Conservation (phyloP, 257 asterid species). For the Buddleja alternifolia region DNA sequence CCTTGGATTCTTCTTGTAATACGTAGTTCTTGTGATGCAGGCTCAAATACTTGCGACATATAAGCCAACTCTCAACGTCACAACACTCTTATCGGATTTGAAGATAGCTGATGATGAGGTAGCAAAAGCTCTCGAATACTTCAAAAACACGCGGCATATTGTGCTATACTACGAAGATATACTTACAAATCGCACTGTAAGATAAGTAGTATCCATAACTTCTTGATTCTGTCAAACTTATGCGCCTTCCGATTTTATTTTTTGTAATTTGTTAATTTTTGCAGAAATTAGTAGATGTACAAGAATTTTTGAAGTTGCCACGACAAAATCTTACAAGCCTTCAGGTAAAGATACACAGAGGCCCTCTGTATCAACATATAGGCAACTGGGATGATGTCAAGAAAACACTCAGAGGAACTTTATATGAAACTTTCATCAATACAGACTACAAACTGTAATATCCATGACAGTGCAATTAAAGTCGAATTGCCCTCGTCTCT, state of each 20-base stretch:
- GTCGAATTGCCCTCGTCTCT: not conserved
- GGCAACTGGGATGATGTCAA: slow-evolving; percentile 60
- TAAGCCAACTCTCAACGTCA: slow-evolving; percentile 63
- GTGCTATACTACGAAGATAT: slow-evolving; percentile 79
- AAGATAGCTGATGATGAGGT: slow-evolving; percentile 40
- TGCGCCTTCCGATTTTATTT: too few relatives aligned
- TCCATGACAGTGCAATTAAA: not conserved
- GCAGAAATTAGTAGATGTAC: slow-evolving; percentile 77
- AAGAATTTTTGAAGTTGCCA: slow-evolving; percentile 75
- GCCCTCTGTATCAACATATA: slow-evolving; percentile 52
- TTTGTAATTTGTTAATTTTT: not conserved
- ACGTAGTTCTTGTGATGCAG: slow-evolving; percentile 52
- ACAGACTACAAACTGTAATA: slow-evolving; percentile 34
- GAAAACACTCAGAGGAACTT: slow-evolving; percentile 57
- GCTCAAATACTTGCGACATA: slow-evolving; percentile 75
- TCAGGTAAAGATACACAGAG: slow-evolving; percentile 82
- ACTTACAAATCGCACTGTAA: slow-evolving; percentile 56
- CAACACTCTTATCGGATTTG: slow-evolving; percentile 49
- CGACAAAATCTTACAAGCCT: slow-evolving; percentile 57
- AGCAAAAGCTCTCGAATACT: slow-evolving; percentile 57
- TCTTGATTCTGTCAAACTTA: not conserved
- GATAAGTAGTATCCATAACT: not conserved
- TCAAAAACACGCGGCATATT: slow-evolving; percentile 66
- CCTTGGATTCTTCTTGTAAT: too few relatives aligned
- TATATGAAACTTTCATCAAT: slow-evolving; percentile 46